These are phyloP conservation scores for Penicillium lagena DNA, from an alignment of 495 filamentous ascomycete genomes.

Conservation along the genomic window DNA sequence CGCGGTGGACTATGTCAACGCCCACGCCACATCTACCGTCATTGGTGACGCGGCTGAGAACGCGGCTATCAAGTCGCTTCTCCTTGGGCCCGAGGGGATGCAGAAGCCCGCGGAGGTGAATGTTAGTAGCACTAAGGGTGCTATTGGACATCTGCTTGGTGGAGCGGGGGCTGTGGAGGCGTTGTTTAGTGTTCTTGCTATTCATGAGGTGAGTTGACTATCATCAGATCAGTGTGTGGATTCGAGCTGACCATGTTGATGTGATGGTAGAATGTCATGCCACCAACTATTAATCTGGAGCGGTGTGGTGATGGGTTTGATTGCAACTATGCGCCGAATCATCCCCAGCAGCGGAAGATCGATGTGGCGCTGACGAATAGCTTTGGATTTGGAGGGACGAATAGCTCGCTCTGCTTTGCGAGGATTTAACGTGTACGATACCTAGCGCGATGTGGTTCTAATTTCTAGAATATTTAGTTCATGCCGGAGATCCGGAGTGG, in stretches of 20 bases:
- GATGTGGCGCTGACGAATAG: conserved; percentile 84
- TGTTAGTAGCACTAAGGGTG: conserved; percentile 90
- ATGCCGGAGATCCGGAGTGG: too few species aligned
- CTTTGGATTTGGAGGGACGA: conserved; percentile 97
- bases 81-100: conserved; percentile 66
- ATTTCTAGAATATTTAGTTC: too few species aligned
- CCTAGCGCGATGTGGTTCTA: too few species aligned
- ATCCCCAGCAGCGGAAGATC: conserved; percentile 62
- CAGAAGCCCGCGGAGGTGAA: conserved; percentile 59
- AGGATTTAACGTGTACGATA: too few species aligned
- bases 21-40: conserved; percentile 82
- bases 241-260: too few species aligned
- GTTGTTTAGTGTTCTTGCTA: conserved; percentile 71
- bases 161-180: conserved; percentile 88
- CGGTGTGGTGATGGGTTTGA: conserved; percentile 62
- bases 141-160: conserved; percentile 85
- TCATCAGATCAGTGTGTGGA: too few species aligned
- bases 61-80: conserved; percentile 68
- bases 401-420: conserved; percentile 81
- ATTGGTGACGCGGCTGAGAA: conserved; percentile 89
- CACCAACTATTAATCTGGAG: conserved; percentile 81
- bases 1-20: conserved; percentile 87
- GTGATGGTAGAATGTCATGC: conserved; percentile 58
- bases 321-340: conserved; percentile 79
- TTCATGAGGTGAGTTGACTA: conserved; percentile 57